A percentile compares a stretch with the other conserved stretches of the same genome.
Conservation (phyloP, 371 early-diverging fungal species). For the Mortierella sp. region DNA sequence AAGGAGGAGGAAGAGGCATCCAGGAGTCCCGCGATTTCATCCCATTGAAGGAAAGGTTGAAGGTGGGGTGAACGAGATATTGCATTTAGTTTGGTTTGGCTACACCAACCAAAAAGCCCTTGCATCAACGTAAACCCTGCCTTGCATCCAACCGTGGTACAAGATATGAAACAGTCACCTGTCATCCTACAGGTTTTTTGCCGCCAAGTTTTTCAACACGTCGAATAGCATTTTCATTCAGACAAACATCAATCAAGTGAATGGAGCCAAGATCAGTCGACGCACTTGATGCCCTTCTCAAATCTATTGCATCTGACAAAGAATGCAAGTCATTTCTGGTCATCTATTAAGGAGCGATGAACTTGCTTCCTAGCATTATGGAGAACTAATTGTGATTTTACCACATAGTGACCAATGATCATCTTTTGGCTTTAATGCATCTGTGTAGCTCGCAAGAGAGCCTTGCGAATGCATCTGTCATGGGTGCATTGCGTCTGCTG, state of each 20-base stretch:
- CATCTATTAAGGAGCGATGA: neutral
- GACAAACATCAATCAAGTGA: neutral
- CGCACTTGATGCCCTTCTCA: conserved; percentile 19
- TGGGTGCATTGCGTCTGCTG: conserved; percentile 46
- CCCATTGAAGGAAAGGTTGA: neutral
- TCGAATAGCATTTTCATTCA: neutral
- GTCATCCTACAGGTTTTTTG: neutral
- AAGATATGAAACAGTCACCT: neutral
- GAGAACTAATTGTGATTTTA: neutral
- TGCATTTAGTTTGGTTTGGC: too few relatives aligned
- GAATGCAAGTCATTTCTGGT: conserved; percentile 17
- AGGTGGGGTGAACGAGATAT: too few relatives aligned
- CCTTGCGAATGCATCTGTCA: conserved; percentile 14
- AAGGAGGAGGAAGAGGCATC: neutral
- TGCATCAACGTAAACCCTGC: too few relatives aligned
- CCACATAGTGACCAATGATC: conserved; percentile 36
- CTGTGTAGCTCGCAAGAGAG: conserved; percentile 31
- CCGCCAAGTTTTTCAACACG: neutral
- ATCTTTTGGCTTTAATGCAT: conserved; percentile 36
- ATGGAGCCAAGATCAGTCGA: conserved; percentile 20
- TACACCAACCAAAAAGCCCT: too few relatives aligned
- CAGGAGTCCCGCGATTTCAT: neutral
- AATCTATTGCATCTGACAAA: conserved; percentile 15
- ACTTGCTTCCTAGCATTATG: neutral
- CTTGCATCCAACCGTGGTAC: too few relatives aligned